A percentile compares a stretch with the other conserved stretches of the same genome.
phyloP scores from a whole-genome alignment of 1,284 basidiomycete genomes.

The Ustilago sp. region DNA sequence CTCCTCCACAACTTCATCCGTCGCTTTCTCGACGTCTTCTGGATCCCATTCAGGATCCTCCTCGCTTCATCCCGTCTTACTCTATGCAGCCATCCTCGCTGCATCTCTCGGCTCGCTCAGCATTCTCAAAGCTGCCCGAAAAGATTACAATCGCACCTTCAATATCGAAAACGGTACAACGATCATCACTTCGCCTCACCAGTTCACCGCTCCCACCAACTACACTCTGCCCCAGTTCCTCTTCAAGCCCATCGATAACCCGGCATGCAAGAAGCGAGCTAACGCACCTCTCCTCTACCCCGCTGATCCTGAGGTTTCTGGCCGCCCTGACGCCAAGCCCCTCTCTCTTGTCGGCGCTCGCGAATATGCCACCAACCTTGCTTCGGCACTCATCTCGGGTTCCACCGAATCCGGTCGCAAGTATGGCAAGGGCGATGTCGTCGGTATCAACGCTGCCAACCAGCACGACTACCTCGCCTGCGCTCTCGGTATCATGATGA shows the following conservation, averaged over 20 bases:
- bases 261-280: slow-evolving; percentile 36
- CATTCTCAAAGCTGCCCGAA: slow-evolving; percentile 17
- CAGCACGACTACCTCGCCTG: slow-evolving; percentile 65
- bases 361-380: slow-evolving; percentile 55
- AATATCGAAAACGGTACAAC: slow-evolving; percentile 38
- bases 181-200: slow-evolving; percentile 55
- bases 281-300: slow-evolving; percentile 52
- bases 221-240: slow-evolving; percentile 58
- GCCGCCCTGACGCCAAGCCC: slow-evolving; percentile 46
- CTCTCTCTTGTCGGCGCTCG: slow-evolving; percentile 52
- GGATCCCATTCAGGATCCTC: slow-evolving; percentile 3
- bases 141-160: slow-evolving; percentile 36
- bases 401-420: slow-evolving; percentile 42
- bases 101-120: slow-evolving; percentile 22
- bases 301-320: slow-evolving; percentile 31
- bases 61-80: slow-evolving; percentile 12
- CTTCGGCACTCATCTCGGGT: slow-evolving; percentile 49
- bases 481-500: slow-evolving; percentile 62
- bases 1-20: slow-evolving; percentile 1
- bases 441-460: slow-evolving; percentile 58
- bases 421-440: slow-evolving; percentile 59
- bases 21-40: slow-evolving; percentile 11
- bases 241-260: slow-evolving; percentile 46
- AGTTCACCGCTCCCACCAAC: slow-evolving; percentile 44
- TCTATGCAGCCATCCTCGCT: slow-evolving; percentile 30